These are phyloP conservation scores for Xylaria intraflava DNA, from an alignment of 495 filamentous ascomycete genomes.

Conservation along the genomic window DNA sequence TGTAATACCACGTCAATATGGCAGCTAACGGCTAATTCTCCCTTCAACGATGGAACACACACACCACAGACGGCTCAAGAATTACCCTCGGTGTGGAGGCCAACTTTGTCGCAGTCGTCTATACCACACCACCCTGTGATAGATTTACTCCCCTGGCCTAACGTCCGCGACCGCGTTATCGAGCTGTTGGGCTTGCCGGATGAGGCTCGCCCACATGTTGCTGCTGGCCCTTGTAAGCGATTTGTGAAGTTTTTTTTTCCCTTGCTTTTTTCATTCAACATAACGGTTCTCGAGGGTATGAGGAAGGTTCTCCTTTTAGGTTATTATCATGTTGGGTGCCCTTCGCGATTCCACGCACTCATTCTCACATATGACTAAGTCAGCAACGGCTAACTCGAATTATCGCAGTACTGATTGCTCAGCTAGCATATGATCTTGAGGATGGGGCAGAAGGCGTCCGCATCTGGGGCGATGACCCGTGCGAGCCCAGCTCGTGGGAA, in stretches of 20 bases:
- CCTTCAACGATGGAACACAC: constrained; percentile 14
- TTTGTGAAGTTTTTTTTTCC: background rate
- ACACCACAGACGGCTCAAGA: constrained; percentile 7
- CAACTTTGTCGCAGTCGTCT: constrained; percentile 19
- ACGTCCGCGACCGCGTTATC: constrained; percentile 40
- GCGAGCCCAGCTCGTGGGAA: constrained; percentile 37
- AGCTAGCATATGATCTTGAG: constrained; percentile 39
- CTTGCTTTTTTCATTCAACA: background rate
- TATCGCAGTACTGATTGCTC: background rate
- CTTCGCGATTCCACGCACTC: no score
- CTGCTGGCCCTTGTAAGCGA: constrained; percentile 23
- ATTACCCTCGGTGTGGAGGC: constrained; percentile 21
- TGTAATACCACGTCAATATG: constrained; percentile 8
- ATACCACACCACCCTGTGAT: constrained; percentile 45
- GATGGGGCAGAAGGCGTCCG: constrained; percentile 39
- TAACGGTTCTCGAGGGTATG: no score
- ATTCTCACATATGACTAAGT: no score
- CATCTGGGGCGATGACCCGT: constrained; percentile 33
- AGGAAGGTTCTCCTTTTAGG: background rate
- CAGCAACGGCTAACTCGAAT: background rate
- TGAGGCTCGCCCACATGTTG: constrained; percentile 29
- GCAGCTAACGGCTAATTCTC: constrained; percentile 14
- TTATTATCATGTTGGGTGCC: background rate
- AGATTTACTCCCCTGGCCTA: constrained; percentile 46
- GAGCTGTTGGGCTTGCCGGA: constrained; percentile 34